Conservation (phyloP, 208 protist genomes). For the Leishmania major region DNA sequence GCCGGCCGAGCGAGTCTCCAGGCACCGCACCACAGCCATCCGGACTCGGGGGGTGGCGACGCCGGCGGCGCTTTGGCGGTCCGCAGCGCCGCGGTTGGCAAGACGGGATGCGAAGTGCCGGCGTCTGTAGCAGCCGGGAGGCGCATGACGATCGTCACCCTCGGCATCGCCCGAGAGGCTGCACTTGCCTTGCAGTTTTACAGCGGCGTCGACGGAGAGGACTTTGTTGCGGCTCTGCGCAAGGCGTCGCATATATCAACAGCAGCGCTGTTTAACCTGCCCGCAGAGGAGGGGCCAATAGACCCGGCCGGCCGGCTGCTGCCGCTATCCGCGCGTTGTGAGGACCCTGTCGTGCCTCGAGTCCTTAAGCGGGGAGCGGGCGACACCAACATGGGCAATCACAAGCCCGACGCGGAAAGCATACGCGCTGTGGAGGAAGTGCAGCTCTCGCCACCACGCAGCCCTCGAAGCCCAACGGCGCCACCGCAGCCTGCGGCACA, state of each 20-base stretch:
- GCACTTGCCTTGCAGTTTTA: constrained; percentile 36
- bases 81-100: background rate
- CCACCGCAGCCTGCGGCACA: background rate
- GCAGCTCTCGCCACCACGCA: background rate
- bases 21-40: background rate
- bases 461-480: background rate
- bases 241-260: constrained; percentile 4
- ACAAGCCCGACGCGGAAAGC: background rate
- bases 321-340: constrained; percentile 9
- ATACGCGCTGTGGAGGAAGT: background rate
- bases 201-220: constrained; percentile 17
- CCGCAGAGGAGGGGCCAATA: constrained; percentile 10
- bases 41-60: background rate
- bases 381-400: background rate
- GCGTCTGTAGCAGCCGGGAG: background rate
- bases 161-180: constrained; percentile 31
- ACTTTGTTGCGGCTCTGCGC: constrained; percentile 28
- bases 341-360: constrained; percentile 11
- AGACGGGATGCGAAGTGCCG: background rate
- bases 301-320: constrained; percentile 10
- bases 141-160: constrained; percentile 24
- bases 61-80: background rate
- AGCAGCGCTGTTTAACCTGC: constrained; percentile 19
- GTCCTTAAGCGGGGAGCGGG: constrained; percentile 10
- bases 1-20: background rate